These are phyloP conservation scores for Hypoxylon sp. DNA, from an alignment of 2,329 filamentous ascomycete species.

Conservation along the genomic window DNA sequence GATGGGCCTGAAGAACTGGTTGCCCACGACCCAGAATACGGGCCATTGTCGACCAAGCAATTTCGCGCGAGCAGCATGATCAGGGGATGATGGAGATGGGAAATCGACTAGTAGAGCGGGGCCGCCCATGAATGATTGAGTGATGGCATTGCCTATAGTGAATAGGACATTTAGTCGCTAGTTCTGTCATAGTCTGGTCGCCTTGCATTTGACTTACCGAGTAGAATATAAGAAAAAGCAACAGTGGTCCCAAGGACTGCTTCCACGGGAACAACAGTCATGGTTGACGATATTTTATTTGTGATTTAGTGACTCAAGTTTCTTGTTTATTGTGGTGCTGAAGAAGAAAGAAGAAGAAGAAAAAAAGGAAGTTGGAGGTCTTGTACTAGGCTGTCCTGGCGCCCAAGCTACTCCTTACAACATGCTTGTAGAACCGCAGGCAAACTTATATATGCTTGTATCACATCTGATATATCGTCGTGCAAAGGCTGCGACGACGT, in stretches of 20 bases:
- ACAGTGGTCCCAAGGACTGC: constrained; percentile 62
- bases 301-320: neutral
- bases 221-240: constrained; percentile 64
- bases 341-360: neutral
- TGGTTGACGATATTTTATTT: constrained; percentile 20
- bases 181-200: neutral
- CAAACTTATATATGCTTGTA: constrained; percentile 24
- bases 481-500: neutral
- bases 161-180: constrained; percentile 11
- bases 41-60: constrained; percentile 66
- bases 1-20: constrained; percentile 67
- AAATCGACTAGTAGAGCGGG: constrained; percentile 65
- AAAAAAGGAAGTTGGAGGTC: neutral
- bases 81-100: constrained; percentile 58
- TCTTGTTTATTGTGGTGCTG: neutral
- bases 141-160: constrained; percentile 64
- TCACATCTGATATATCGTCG: neutral
- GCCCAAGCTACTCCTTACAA: neutral
- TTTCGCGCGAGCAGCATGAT: constrained; percentile 59
- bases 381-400: neutral
- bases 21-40: constrained; percentile 65
- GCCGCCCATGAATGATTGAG: constrained; percentile 67
- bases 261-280: constrained; percentile 47
- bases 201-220: constrained; percentile 54
- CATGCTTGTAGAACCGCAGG: neutral